Evolutionary conservation across 2,329 filamentous ascomycete genomes (phyloP).

Genomic region (Microcyclospora tardicrescens): DNA sequence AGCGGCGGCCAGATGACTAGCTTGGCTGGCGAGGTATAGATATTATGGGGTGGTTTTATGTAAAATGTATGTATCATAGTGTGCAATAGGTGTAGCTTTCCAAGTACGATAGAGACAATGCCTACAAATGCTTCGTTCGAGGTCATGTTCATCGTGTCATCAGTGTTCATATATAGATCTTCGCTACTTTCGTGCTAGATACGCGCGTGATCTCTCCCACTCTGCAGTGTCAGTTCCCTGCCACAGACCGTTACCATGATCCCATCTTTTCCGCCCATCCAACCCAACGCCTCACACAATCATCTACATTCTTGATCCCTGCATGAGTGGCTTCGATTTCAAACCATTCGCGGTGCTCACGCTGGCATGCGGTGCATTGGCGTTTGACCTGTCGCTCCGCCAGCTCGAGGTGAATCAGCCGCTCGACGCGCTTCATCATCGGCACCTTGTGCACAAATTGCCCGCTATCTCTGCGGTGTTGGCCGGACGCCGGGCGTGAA

Average conservation of each 20-base stretch:
- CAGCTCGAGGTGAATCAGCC: slow-evolving; percentile 84
- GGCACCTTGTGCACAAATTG: slow-evolving; percentile 54
- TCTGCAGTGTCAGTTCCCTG: neutral
- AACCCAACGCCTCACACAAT: slow-evolving; percentile 72
- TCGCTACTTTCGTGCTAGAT: too few species aligned
- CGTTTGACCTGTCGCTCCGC: slow-evolving; percentile 44
- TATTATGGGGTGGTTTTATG: too few species aligned
- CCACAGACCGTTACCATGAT: neutral
- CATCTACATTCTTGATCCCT: slow-evolving; percentile 55
- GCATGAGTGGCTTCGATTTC: slow-evolving; percentile 64
- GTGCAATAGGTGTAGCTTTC: too few species aligned
- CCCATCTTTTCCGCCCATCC: slow-evolving; percentile 46
- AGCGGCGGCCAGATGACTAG: too few species aligned
- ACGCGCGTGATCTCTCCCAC: too few species aligned
- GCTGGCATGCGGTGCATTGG: slow-evolving; percentile 65
- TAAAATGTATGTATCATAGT: too few species aligned
- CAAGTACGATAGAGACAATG: too few species aligned
- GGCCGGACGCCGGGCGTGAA: slow-evolving; percentile 13
- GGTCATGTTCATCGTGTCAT: too few species aligned
- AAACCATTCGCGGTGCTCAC: slow-evolving; percentile 90
- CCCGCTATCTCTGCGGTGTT: slow-evolving; percentile 6
- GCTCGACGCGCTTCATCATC: slow-evolving; percentile 76
- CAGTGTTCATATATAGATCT: too few species aligned
- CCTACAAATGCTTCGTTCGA: too few species aligned
- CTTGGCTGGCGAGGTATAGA: too few species aligned